These are phyloP conservation scores for Nicotiana noctiflora DNA, from an alignment of 257 asterid species.

Conservation along the genomic window DNA sequence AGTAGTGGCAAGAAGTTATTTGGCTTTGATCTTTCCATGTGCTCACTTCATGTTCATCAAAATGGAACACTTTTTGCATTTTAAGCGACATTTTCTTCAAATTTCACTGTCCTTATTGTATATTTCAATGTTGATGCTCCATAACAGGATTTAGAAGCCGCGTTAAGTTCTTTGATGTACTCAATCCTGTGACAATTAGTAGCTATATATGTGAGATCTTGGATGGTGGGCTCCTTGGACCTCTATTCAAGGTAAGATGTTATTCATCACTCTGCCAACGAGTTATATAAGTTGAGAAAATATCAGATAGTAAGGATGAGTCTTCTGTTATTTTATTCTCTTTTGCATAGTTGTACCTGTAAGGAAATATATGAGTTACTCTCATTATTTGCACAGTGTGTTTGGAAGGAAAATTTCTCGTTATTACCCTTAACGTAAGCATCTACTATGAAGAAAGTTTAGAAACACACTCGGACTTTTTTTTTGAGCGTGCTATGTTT, in stretches of 20 bases:
- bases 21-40: constrained; percentile 29
- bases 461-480: background rate
- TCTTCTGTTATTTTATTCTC: background rate
- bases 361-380: constrained; percentile 2
- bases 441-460: background rate
- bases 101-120: background rate
- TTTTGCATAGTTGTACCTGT: background rate
- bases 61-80: constrained; percentile 6
- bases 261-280: background rate
- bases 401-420: background rate
- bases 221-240: constrained; percentile 71
- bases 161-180: constrained; percentile 41
- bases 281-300: background rate
- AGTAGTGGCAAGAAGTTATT: constrained; percentile 27
- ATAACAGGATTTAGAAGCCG: constrained; percentile 60
- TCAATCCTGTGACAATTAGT: constrained; percentile 34
- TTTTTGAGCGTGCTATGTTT: background rate
- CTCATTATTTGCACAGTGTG: background rate
- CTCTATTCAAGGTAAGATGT: constrained; percentile 60
- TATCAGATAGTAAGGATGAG: background rate
- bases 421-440: no score
- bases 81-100: background rate
- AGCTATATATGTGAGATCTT: constrained; percentile 52
- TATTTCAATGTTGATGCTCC: constrained; percentile 7
- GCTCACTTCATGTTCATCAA: constrained; percentile 15